Conservation (phyloP, 129 eudicot genomes). For the Mikania micrantha region DNA sequence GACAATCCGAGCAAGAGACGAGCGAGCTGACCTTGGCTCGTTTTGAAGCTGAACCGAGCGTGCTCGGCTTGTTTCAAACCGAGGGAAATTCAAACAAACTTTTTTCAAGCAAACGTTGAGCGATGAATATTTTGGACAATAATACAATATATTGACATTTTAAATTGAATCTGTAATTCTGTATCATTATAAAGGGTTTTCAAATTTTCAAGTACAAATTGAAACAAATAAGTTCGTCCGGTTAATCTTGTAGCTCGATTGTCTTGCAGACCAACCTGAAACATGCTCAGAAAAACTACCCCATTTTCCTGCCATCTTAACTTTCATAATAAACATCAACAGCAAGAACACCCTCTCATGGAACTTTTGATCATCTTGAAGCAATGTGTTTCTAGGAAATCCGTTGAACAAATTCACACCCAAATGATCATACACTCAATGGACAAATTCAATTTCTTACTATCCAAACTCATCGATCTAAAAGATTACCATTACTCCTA, state of each 20-base stretch:
- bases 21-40: too few species aligned
- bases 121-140: too few species aligned
- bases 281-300: slow-evolving; percentile 25
- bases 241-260: neutral
- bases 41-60: too few species aligned
- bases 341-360: slow-evolving; percentile 1
- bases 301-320: slow-evolving; percentile 34
- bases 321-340: slow-evolving; percentile 13
- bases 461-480: slow-evolving; percentile 48
- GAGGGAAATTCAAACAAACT: too few species aligned
- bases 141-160: too few species aligned
- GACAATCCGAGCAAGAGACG: too few species aligned
- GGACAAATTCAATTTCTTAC: slow-evolving; percentile 50
- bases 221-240: too few species aligned
- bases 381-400: slow-evolving; percentile 35
- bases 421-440: slow-evolving; percentile 51
- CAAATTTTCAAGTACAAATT: too few species aligned
- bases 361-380: slow-evolving; percentile 32
- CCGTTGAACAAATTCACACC: slow-evolving; percentile 62
- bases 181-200: too few species aligned
- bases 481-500: slow-evolving; percentile 47
- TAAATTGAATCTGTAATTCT: too few species aligned
- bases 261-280: neutral
- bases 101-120: too few species aligned
- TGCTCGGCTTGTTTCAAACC: too few species aligned